Conservation (phyloP, 2,329 filamentous ascomycete species). For the Fusarium subglutinans region DNA sequence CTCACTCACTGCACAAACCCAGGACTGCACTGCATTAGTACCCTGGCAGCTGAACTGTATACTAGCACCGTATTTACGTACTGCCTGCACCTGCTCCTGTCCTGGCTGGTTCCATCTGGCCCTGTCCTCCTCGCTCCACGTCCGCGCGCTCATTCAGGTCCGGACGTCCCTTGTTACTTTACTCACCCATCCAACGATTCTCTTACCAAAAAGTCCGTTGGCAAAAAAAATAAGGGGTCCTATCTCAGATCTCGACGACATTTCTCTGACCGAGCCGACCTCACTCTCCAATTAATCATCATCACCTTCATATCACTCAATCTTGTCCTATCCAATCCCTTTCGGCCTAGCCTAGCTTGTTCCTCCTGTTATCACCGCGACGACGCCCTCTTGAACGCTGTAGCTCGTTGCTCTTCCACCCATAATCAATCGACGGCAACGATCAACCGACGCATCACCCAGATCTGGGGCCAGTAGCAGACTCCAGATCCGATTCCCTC, state of each 20-base stretch:
- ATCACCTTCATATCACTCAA: background rate
- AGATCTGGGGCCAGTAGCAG: slow-evolving; percentile 32
- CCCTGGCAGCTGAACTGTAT: slow-evolving; percentile 27
- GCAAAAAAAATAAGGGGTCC: slow-evolving; percentile 37
- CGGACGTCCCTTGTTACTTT: slow-evolving; percentile 35
- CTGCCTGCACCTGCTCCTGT: slow-evolving; percentile 2
- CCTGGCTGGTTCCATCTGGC: slow-evolving; percentile 5
- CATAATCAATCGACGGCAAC: slow-evolving; percentile 29
- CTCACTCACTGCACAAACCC: slow-evolving; percentile 7
- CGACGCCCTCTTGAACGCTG: slow-evolving; percentile 22
- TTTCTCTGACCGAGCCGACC: slow-evolving; percentile 10
- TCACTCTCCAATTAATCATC: slow-evolving; percentile 3
- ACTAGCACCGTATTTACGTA: slow-evolving; percentile 33
- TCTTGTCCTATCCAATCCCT: background rate
- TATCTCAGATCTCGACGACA: slow-evolving; percentile 30
- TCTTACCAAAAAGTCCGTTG: slow-evolving; percentile 28
- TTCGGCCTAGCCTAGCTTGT: slow-evolving; percentile 5
- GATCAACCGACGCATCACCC: slow-evolving; percentile 18
- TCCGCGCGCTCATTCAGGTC: slow-evolving; percentile 29
- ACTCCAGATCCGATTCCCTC: slow-evolving; percentile 32
- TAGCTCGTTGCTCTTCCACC: slow-evolving; percentile 18
- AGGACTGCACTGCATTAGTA: background rate
- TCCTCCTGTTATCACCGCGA: slow-evolving; percentile 23
- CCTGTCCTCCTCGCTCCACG: slow-evolving; percentile 32
- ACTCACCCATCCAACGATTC: slow-evolving; percentile 35